Evolutionary conservation across 1,284 basidiomycete genomes (phyloP), one percentile per base, ranked within the genome.

Genomic region (Tilletia caries): DNA sequence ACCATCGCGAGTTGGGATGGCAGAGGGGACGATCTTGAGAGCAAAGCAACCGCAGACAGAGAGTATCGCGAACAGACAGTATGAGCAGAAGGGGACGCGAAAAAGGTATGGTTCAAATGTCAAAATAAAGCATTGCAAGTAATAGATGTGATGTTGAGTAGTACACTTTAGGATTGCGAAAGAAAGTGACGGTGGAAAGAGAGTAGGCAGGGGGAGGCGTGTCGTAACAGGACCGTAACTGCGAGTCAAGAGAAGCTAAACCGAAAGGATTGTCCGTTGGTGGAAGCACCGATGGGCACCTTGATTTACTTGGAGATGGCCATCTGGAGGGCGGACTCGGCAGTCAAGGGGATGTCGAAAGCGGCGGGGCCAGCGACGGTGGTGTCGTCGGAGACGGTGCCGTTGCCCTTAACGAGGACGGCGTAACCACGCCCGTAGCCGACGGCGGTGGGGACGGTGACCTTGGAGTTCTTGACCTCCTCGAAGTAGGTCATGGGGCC

Each of bases 281-380:
- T 41, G 37, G 13, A 41, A 41, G 37, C 37, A 41, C 37, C 37
- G 37, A 5, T 41, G 37, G 37, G 37, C 37, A 5, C 37, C 13
- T 13, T 41, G 37, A 41, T 54, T 54, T 54, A 54, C 52, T 54
- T 54, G 52, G 52, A 54, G 52, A 54, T 29, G 52, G 52, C 52
- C 52, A 54, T 54, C 52, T 54, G 52, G 52, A 54, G 52, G 25
- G 52, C 52, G 52, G 52, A 23, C 52, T 70, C 29, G 44, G 75
- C 1, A 15, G 73, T 37, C 69, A 78, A 72, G 54, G 71, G 60
- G 69, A 80, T 72, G 77, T 82, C 71, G 72, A 86, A 73, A 54
- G 87, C 82, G 2, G 83, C 84, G 29, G 86, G 86, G 1, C 87
- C 87, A 41, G 87, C 87, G 68, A 88, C 83, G 20, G 84, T 85